Base-by-base conservation (phyloP, 169 alveolate species). In the Babesia ovis region DNA sequence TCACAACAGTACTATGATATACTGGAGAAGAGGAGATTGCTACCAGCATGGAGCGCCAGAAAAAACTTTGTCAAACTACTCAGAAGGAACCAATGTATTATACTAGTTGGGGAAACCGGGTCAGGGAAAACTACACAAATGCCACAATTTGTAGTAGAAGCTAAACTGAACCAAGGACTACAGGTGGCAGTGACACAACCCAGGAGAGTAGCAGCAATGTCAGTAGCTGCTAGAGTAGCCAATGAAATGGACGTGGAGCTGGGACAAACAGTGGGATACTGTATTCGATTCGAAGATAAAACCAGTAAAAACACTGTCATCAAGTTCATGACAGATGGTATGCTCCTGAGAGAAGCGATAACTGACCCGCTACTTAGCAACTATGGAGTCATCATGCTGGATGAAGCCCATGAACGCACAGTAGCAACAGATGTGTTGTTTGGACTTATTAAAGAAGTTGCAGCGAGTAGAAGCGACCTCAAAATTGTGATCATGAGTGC, bases 401-500 rank as follows among this genome's bases (percentile, higher is more conserved):
- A 98, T 89, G 99, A 98, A 79, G 99, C 99, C 4, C 99, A 98
- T 90, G 99, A 98, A 84, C 84, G 99, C 76, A 97, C 99, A 0
- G 91, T 98, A 25, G 92, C 98, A 16, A 97, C 99, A 9, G 99
- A 97, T 87, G 95, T 97, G 25, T 75, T 97, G 41, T 95, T 97
- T 86, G 99, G 99, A 1, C 90, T 97, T 14, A 70, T 98, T 16
- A 98, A 98, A 81, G 98, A 95, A 71, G 85, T 97, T 41, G 77
- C 93, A 59, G 86, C 77, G 27, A 90, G 81, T 58, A 84, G 99
- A 56, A 81, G 86, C 32, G 97, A 93, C 45, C 83, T 97, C 46
- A 96, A 96, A 85, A 79, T 98, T 51, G 95, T 97, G 5, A 96
- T 97, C 41, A 97, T 98, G 99, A 89, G 97, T 82, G 99, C 99